Evolutionary conservation across 2,329 filamentous ascomycete species (phyloP).

Genomic region (Xylaria sp.): DNA sequence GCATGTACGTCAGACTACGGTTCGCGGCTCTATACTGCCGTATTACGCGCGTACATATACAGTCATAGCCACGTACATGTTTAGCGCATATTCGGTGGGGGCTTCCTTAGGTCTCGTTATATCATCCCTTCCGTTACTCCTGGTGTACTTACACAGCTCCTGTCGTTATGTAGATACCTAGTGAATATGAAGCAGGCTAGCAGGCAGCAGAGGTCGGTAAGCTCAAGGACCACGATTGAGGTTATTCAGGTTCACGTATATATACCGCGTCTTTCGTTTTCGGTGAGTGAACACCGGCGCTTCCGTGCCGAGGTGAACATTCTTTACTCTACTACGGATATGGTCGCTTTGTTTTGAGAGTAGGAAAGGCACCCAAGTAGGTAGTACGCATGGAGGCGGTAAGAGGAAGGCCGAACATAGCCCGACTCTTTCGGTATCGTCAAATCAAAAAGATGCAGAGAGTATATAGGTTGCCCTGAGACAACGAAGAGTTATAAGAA

Average conservation of each 20-base stretch:
- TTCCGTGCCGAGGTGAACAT: background rate
- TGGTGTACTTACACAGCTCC: background rate
- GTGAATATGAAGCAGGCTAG: constrained; percentile 1
- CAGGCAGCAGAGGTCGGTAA: constrained; percentile 1
- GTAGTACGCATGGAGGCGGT: background rate
- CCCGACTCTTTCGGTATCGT: background rate
- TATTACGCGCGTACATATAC: background rate
- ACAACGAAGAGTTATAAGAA: background rate
- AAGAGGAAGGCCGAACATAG: background rate
- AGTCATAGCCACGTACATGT: background rate
- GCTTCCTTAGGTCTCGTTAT: background rate
- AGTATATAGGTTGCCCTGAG: too few relatives aligned
- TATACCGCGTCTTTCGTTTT: constrained; percentile 1
- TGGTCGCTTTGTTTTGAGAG: background rate
- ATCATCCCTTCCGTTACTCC: too few relatives aligned
- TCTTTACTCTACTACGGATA: background rate
- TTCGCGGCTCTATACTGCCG: background rate
- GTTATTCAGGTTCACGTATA: background rate
- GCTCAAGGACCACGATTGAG: background rate
- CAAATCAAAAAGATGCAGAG: background rate
- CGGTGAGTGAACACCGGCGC: constrained; percentile 11
- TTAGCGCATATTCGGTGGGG: background rate
- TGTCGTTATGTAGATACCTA: background rate
- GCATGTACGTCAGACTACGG: constrained; percentile 7
- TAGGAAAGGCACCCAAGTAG: background rate